Evolutionary conservation across 768 basidiomycete genomes (phyloP).

Genomic region (Kwoniella sp.): DNA sequence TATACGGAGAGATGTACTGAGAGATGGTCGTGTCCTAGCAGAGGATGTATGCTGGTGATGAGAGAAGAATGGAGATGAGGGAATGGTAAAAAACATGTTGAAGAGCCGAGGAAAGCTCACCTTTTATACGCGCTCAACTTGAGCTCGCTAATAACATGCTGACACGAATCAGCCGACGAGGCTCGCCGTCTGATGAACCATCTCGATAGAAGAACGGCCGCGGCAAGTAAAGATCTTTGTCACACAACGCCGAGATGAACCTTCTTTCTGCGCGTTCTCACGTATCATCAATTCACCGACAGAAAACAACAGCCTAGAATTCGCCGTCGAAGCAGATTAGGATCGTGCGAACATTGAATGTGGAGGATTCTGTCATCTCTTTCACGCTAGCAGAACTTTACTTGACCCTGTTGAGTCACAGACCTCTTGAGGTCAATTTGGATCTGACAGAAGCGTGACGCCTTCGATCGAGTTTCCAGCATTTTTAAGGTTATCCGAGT

Average conservation of each 20-base stretch:
- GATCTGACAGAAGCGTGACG: not conserved
- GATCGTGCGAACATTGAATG: not conserved
- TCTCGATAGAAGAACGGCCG: not conserved
- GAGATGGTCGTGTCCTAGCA: not conserved
- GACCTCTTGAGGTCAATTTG: not conserved
- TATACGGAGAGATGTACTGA: not conserved
- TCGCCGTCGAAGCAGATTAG: not conserved
- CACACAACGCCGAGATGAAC: slow-evolving; percentile 6
- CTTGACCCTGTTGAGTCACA: not conserved
- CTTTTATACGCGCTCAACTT: not conserved
- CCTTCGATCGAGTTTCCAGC: not conserved
- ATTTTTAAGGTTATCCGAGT: not conserved
- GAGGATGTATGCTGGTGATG: not conserved
- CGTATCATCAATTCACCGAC: not conserved
- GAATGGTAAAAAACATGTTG: not conserved
- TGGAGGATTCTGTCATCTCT: not conserved
- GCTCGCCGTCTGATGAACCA: not conserved
- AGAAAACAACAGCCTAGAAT: not conserved
- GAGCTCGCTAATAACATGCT: too few relatives aligned
- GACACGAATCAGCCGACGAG: not conserved
- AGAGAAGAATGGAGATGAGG: not conserved
- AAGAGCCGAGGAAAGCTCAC: not conserved
- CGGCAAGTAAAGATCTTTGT: not conserved
- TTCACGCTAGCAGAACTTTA: not conserved
- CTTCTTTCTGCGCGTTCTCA: not conserved